Conservation (phyloP, 1,284 basidiomycete genomes). For the Cryptococcus sp. region DNA sequence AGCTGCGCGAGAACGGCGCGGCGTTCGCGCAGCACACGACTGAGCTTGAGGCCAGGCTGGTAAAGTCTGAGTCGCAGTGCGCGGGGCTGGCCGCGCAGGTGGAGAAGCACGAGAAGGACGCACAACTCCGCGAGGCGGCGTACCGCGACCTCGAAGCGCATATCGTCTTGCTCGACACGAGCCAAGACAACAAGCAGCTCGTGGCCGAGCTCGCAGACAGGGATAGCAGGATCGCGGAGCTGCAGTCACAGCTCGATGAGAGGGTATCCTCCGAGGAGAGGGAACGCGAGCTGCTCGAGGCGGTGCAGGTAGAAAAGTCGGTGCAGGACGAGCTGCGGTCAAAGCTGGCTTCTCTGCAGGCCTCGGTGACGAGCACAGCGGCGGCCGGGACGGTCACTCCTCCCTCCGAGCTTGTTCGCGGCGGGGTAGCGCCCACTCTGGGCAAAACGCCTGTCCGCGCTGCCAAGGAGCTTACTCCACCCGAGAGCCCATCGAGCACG, state of each 20-base stretch:
- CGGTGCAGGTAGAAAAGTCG: constrained; percentile 17
- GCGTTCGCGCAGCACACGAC: constrained; percentile 75
- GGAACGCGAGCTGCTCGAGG: constrained; percentile 58
- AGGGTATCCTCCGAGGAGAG: constrained; percentile 36
- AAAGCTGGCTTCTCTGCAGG: constrained; percentile 7
- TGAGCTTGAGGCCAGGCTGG: constrained; percentile 80
- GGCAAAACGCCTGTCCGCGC: constrained; percentile 3
- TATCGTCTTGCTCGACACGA: constrained; percentile 64
- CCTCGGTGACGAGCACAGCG: not conserved
- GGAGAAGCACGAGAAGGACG: constrained; percentile 72
- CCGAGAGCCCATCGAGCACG: constrained; percentile 10
- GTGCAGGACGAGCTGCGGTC: constrained; percentile 15
- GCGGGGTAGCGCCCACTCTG: not conserved
- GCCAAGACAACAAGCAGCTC: constrained; percentile 58
- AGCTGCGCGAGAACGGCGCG: constrained; percentile 70
- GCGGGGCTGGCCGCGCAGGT: constrained; percentile 66
- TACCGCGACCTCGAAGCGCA: constrained; percentile 66
- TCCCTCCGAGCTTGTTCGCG: constrained; percentile 1
- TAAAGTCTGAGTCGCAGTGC: constrained; percentile 72
- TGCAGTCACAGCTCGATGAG: constrained; percentile 65
- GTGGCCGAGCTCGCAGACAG: constrained; percentile 72
- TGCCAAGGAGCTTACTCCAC: constrained; percentile 18
- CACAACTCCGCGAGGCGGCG: constrained; percentile 65
- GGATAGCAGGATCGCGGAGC: constrained; percentile 66
- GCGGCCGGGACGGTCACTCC: constrained; percentile 4